A percentile compares a stretch with the other conserved stretches of the same genome.
phyloP scores from a whole-genome alignment of 2,329 filamentous ascomycete species.

The Fusarium hostae region DNA sequence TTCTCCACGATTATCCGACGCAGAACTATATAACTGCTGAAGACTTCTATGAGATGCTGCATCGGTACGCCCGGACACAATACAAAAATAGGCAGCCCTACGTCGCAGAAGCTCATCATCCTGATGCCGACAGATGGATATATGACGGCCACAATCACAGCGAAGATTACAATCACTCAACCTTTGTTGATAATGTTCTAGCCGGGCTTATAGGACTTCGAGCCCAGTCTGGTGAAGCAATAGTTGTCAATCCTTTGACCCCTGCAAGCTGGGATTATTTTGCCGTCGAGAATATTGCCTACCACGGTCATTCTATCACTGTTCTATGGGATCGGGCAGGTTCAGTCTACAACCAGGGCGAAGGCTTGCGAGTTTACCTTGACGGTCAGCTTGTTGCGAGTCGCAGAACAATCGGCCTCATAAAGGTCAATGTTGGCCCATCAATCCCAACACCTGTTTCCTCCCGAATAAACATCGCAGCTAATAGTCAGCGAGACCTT shows the following conservation, averaged over 20 bases:
- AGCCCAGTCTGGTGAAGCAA: neutral
- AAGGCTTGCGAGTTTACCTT: neutral
- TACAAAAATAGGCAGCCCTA: neutral
- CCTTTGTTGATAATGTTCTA: neutral
- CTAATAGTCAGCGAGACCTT: neutral
- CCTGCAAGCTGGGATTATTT: neutral
- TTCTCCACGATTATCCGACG: neutral
- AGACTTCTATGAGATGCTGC: neutral
- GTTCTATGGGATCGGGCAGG: neutral
- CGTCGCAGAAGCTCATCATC: neutral
- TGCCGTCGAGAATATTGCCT: neutral
- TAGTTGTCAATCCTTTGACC: neutral
- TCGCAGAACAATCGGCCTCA: neutral
- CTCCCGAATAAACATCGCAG: neutral
- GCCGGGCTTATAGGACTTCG: neutral
- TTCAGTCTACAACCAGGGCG: neutral
- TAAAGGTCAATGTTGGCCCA: neutral
- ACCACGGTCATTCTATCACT: neutral
- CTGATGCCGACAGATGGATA: neutral
- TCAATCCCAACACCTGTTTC: neutral
- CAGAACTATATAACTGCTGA: neutral
- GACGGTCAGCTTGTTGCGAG: neutral
- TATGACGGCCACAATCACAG: neutral
- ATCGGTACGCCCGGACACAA: neutral
- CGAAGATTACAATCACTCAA: slow-evolving; percentile 1